Evolutionary conservation across 108 stramenopile genomes (phyloP).

Genomic region (Schizochytrium sp.): DNA sequence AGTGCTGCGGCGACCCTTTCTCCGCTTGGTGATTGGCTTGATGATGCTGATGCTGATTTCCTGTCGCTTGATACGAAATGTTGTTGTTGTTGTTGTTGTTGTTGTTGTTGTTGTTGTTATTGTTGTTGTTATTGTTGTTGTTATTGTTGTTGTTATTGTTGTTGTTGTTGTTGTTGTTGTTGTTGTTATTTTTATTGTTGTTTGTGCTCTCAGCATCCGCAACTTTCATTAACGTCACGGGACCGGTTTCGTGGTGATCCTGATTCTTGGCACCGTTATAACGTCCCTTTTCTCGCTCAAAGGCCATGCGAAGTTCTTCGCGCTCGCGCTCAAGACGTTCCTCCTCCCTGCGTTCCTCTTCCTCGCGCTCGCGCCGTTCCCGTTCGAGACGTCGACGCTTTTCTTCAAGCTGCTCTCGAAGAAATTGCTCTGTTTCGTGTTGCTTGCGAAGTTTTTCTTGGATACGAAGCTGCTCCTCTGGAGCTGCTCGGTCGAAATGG

Average conservation of each 20-base stretch:
- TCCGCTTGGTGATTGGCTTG: too few species aligned
- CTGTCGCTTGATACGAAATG: too few species aligned
- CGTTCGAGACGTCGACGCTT: background rate
- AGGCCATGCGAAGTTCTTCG: background rate
- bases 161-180: too few species aligned
- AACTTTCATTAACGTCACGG: background rate
- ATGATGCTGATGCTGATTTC: too few species aligned
- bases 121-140: background rate
- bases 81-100: too few species aligned
- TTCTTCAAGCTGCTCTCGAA: background rate
- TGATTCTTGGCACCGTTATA: background rate
- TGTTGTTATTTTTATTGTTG: background rate
- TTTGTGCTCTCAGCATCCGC: background rate
- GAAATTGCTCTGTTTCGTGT: background rate
- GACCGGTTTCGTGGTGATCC: background rate
- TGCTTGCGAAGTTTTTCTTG: constrained; percentile 1
- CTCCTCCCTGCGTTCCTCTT: background rate
- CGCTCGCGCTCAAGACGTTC: background rate
- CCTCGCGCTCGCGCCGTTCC: background rate
- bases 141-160: too few species aligned
- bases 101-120: background rate
- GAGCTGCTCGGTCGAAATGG: background rate
- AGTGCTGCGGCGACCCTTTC: too few species aligned
- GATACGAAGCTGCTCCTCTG: background rate
- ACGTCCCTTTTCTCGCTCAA: background rate